Conservation (phyloP, 345 rosid genomes). For the Fremontodendron californicum region DNA sequence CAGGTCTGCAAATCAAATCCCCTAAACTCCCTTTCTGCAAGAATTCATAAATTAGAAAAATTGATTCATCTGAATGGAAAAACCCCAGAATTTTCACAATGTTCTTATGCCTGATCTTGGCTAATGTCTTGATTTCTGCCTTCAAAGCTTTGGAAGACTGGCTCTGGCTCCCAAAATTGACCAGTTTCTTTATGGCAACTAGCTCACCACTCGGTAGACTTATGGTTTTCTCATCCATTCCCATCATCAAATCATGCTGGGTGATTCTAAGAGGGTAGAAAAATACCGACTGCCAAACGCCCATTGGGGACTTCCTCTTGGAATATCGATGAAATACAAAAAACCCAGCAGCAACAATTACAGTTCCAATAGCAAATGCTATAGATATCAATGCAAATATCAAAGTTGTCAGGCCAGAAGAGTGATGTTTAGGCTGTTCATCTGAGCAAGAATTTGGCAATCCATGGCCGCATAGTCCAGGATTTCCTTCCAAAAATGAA, state of each 20-base stretch:
- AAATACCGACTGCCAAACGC: constrained; percentile 70
- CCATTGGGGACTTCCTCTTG: constrained; percentile 43
- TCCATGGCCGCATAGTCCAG: constrained; percentile 80
- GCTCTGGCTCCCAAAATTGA: constrained; percentile 51
- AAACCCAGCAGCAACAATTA: constrained; percentile 49
- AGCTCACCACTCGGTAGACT: constrained; percentile 73
- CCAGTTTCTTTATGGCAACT: constrained; percentile 73
- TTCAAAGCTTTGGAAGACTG: constrained; percentile 63
- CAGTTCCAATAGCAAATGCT: constrained; percentile 49
- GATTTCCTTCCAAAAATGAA: constrained; percentile 84
- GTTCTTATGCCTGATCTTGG: constrained; percentile 83
- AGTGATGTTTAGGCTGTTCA: constrained; percentile 33
- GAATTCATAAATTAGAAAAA: constrained; percentile 72
- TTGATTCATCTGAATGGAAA: constrained; percentile 66
- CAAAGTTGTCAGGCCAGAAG: constrained; percentile 37
- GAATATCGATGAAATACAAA: constrained; percentile 47
- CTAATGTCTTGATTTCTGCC: constrained; percentile 76
- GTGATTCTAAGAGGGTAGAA: constrained; percentile 78
- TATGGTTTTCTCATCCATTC: constrained; percentile 63
- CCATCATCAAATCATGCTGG: constrained; percentile 59
- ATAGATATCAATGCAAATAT: constrained; percentile 55
- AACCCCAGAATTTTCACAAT: constrained; percentile 70
- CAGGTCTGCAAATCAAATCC: constrained; percentile 51
- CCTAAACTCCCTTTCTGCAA: constrained; percentile 68
- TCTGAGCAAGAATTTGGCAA: constrained; percentile 59